Base-by-base conservation (phyloP, 2,329 filamentous ascomycete species). In the Chrysosporium queenslandicum region DNA sequence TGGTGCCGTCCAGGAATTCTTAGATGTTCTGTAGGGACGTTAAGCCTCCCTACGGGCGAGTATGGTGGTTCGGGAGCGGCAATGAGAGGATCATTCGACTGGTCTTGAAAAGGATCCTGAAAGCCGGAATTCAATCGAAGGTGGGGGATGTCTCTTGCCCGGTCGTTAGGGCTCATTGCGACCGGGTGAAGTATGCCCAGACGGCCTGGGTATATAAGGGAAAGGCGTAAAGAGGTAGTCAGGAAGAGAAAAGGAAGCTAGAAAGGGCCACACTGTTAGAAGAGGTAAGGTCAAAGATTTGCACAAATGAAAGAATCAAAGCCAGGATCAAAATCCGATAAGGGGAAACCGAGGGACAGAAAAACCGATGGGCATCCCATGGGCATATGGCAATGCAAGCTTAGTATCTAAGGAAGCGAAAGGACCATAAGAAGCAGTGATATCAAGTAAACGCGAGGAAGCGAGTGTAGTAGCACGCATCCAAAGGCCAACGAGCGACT, bases 101-200 rank as follows among this genome's bases (percentile, higher is more conserved):
- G 43, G 23, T 53, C 51, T 3, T 9, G 16, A 29, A 53, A 43
- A 14, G 51, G 51, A 43, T 53, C 20, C 14, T 53, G 4, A 20
- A 37, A 36, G 36, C 51, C 46, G 8, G 51, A 49, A n/a, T 53
- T 49, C 2, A 53, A 27, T 16, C 51, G 51, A 20, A 49, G 46
- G 20, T 53, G 51, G 11, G 46, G 51, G 7, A 49, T 21, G 16
- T 45, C 39, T 16, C 46, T 53, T 11, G 37, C 21, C 18, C 36
- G 41, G 25, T 32, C 27, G 30, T 16, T 29, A 21, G 49, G 30
- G 20, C 16, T 14, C 49, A 45, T 51, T 9, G 30, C 36, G 29
- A 45, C 11, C 25, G 25, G 21, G 27, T 29, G 5, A 29, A 9
- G 27, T 29, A 29, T 29, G 27, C 27, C 9, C 27, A 9, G 27